phyloP scores from a whole-genome alignment of 1,139 yeast genomes.

The Pichia sp. region DNA sequence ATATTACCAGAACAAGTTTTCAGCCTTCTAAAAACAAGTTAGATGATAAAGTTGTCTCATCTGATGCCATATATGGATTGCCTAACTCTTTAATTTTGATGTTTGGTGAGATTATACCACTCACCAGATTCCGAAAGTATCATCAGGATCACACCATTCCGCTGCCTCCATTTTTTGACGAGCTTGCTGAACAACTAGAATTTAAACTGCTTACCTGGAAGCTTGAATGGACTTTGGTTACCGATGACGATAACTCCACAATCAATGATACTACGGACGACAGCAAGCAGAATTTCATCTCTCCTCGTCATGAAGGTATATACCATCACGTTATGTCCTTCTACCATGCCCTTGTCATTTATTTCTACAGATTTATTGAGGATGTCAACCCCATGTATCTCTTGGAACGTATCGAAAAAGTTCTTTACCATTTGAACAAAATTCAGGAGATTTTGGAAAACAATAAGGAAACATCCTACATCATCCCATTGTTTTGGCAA shows the following conservation, averaged over 20 bases:
- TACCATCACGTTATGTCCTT: conserved; percentile 79
- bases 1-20: conserved; percentile 30
- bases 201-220: conserved; percentile 55
- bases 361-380: conserved; percentile 61
- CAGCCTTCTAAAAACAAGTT: conserved; percentile 29
- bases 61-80: conserved; percentile 77
- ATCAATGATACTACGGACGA: conserved; percentile 21
- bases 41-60: conserved; percentile 52
- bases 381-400: conserved; percentile 44
- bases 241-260: conserved; percentile 21
- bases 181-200: conserved; percentile 43
- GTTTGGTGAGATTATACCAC: conserved; percentile 62
- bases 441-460: conserved; percentile 51
- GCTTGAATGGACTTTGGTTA: conserved; percentile 50
- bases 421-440: conserved; percentile 57
- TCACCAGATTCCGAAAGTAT: conserved; percentile 55
- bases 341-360: conserved; percentile 67
- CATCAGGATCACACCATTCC: conserved; percentile 31
- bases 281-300: conserved; percentile 32
- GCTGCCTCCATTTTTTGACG: conserved; percentile 39
- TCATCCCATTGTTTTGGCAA: conserved; percentile 81
- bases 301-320: conserved; percentile 64
- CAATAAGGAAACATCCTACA: conserved; percentile 34
- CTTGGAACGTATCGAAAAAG: conserved; percentile 54
- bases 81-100: conserved; percentile 73